phyloP scores from a whole-genome alignment of 768 basidiomycete species.

The Russula lepida region DNA sequence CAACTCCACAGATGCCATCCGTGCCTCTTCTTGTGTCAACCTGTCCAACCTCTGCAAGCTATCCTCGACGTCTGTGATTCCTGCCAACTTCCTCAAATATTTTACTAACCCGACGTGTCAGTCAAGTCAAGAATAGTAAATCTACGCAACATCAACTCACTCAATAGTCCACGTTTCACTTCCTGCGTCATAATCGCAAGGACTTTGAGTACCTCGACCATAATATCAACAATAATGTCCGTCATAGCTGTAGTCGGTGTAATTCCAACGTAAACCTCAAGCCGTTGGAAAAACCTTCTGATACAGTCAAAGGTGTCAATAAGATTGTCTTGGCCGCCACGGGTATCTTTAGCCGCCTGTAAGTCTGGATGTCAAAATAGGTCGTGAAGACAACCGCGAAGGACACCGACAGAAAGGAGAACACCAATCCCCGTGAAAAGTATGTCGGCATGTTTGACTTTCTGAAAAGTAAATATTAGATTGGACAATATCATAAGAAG shows the following conservation, averaged over 20 bases:
- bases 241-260: not conserved
- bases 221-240: not conserved
- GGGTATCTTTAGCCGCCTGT: not conserved
- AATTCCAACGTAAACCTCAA: not conserved
- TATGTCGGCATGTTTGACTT: not conserved
- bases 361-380: not conserved
- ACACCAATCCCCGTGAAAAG: not conserved
- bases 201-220: not conserved
- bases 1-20: not conserved
- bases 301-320: not conserved
- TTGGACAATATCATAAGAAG: not conserved
- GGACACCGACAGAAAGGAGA: not conserved
- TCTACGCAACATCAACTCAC: not conserved
- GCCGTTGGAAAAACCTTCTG: not conserved
- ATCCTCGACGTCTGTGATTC: not conserved
- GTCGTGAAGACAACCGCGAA: not conserved
- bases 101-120: not conserved
- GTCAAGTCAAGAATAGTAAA: not conserved
- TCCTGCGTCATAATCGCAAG: not conserved
- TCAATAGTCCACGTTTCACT: not conserved
- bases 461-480: not conserved
- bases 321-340: not conserved
- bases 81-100: not conserved
- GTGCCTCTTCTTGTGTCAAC: not conserved
- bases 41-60: not conserved